Base-by-base conservation (phyloP, 2,329 filamentous ascomycete genomes). In the Didymella pinodella region DNA sequence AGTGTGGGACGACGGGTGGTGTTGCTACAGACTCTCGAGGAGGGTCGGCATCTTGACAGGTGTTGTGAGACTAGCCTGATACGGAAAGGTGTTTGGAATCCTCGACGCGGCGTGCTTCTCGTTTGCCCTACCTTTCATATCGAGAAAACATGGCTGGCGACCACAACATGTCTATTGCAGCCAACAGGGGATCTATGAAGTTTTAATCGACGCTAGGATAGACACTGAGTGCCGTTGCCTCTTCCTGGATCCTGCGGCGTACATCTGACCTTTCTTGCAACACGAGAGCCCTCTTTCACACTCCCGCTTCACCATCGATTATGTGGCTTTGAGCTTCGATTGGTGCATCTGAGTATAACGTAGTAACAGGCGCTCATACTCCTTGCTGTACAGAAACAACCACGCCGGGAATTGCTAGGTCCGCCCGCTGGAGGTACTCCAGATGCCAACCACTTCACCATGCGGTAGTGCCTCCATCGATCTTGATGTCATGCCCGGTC, bases 391-490 rank as follows among this genome's bases (percentile, higher is more conserved):
- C n/a, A 28, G 16, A 16, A 25, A 22, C 16, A 22, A n/a, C 18
- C 11, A 38, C 38, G 38, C 47, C 25, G 6, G 20, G 10, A 46
- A 28, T 29, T n/a, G 54, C 43, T 43, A n/a, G 31, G 11, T 46
- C 47, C 11, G 8, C 31, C 31, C 20, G 49, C 44, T 49, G 20
- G n/a, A 12, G 2, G 7, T 10, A 14, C 4, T 18, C 12, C 11
- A 38, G 16, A 31, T 16, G 14, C n/a, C 18, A 48, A 28, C 25
- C 54, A 40, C 49, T 25, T 20, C 59, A 77, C 75, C 75, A 77
- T 1, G 74, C 69, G 2, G 73, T 73, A 6, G 66, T 69, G 5
- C 75, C 75, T 26, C 74, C 75, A 53, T 77, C 74, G 12, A 76
- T 70, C 54, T 71, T 67, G 52, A 76, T 44, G 38, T 77, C 72